These are phyloP conservation scores for Laguncularia racemosa DNA, from an alignment of 345 rosid genomes.

Conservation along the genomic window DNA sequence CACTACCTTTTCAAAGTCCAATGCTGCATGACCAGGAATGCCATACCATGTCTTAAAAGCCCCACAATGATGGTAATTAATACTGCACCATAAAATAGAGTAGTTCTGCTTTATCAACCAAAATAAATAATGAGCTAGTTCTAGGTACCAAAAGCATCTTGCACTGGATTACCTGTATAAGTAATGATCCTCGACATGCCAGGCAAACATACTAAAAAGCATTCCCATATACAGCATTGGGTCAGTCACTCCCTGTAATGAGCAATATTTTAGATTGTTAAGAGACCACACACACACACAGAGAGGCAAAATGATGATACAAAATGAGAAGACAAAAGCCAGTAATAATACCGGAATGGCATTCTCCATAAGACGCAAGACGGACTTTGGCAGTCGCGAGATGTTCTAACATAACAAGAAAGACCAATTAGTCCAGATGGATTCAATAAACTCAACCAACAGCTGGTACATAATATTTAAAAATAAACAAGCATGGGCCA, in stretches of 20 bases:
- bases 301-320: neutral
- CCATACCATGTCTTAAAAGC: slow-evolving; percentile 99
- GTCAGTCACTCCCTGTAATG: slow-evolving; percentile 94
- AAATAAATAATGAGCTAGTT: slow-evolving; percentile 2
- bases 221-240: slow-evolving; percentile 99
- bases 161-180: slow-evolving; percentile 64
- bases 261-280: slow-evolving; percentile 1
- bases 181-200: slow-evolving; percentile 99
- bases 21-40: slow-evolving; percentile 90
- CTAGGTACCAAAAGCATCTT: neutral
- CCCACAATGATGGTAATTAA: slow-evolving; percentile 98
- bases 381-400: slow-evolving; percentile 77
- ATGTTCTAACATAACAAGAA: slow-evolving; percentile 50
- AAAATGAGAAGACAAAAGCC: neutral
- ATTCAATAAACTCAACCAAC: neutral
- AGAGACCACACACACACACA: neutral
- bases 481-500: too few species aligned
- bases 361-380: slow-evolving; percentile 80
- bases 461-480: neutral
- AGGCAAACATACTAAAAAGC: slow-evolving; percentile 98
- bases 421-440: neutral
- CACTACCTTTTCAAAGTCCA: slow-evolving; percentile 86
- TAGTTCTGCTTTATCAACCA: neutral
- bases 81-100: slow-evolving; percentile 37
- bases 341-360: slow-evolving; percentile 63